Conservation (phyloP, 1,139 yeast species). For the Cylindricascospora bacillispora region DNA sequence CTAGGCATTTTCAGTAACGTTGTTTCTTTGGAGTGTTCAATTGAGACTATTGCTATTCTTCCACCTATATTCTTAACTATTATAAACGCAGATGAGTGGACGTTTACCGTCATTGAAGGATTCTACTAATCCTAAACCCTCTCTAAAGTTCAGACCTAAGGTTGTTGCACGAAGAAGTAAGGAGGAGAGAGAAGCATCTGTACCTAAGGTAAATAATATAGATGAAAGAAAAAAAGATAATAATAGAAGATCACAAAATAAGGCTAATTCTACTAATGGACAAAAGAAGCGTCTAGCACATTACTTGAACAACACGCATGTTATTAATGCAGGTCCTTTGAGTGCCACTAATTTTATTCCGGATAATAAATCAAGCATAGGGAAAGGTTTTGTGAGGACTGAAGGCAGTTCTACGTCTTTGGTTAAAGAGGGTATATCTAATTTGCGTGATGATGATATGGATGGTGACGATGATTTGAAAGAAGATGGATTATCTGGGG, state of each 20-base stretch:
- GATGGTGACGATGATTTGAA: constrained; percentile 6
- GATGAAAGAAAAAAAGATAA: constrained; percentile 20
- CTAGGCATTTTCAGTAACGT: no score
- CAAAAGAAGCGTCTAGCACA: constrained; percentile 29
- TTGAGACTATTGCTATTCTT: no score
- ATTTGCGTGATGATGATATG: constrained; percentile 14
- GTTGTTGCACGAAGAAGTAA: constrained; percentile 69
- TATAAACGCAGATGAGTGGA: no score
- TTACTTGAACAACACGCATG: constrained; percentile 49
- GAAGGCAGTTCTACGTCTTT: constrained; percentile 18
- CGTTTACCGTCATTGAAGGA: constrained; percentile 25
- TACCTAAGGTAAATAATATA: constrained; percentile 36
- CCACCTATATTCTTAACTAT: no score
- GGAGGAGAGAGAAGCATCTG: constrained; percentile 70
- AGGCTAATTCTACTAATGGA: constrained; percentile 29
- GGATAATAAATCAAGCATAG: constrained; percentile 5
- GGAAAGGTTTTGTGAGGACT: constrained; percentile 17
- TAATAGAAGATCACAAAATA: constrained; percentile 13
- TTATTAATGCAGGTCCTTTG: constrained; percentile 60
- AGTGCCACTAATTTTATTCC: constrained; percentile 48
- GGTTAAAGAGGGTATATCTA: constrained; percentile 21
- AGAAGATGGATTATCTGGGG: constrained; percentile 25
- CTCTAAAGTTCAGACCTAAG: constrained; percentile 66
- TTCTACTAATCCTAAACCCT: constrained; percentile 32
- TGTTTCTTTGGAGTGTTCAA: no score